These are phyloP conservation scores for Camelina sativa DNA, from an alignment of 345 rosid genomes.

Conservation along the genomic window DNA sequence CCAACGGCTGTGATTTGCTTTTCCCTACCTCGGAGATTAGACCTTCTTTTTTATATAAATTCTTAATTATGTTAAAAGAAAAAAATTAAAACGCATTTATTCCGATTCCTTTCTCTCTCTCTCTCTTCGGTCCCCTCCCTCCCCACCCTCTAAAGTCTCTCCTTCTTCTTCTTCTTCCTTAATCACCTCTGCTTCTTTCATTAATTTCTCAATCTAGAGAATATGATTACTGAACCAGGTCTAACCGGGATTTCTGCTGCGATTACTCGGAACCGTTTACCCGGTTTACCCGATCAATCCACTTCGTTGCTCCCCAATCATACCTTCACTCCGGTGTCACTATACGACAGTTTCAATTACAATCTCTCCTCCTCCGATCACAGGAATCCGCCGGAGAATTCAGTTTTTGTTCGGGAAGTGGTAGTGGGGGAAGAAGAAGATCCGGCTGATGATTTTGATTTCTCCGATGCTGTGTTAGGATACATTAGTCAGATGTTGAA, in stretches of 20 bases:
- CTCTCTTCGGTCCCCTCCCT: constrained; percentile 40
- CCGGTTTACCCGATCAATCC: constrained; percentile 51
- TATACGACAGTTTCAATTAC: constrained; percentile 49
- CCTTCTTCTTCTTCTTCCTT: constrained; percentile 21
- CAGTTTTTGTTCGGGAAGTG: constrained; percentile 21
- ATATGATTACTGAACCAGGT: constrained; percentile 61
- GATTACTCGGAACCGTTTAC: constrained; percentile 46
- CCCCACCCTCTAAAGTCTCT: constrained; percentile 20
- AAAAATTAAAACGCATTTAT: constrained; percentile 32
- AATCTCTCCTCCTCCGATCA: constrained; percentile 45
- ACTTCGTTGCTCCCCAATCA: constrained; percentile 49
- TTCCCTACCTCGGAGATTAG: constrained; percentile 31
- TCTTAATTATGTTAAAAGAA: not conserved
- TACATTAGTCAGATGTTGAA: constrained; percentile 87
- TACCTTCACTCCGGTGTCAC: constrained; percentile 47
- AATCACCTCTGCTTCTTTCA: not conserved
- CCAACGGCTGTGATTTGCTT: constrained; percentile 41
- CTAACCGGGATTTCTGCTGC: constrained; percentile 48
- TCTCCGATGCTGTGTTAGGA: constrained; percentile 78
- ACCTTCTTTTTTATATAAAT: constrained; percentile 7
- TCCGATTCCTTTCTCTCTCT: constrained; percentile 37
- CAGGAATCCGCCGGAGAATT: constrained; percentile 22
- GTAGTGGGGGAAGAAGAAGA: constrained; percentile 49
- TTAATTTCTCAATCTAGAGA: not conserved
- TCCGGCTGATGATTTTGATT: constrained; percentile 69